Conservation (phyloP, 164 flowering plant genomes). For the Nymphaea thermarum region DNA sequence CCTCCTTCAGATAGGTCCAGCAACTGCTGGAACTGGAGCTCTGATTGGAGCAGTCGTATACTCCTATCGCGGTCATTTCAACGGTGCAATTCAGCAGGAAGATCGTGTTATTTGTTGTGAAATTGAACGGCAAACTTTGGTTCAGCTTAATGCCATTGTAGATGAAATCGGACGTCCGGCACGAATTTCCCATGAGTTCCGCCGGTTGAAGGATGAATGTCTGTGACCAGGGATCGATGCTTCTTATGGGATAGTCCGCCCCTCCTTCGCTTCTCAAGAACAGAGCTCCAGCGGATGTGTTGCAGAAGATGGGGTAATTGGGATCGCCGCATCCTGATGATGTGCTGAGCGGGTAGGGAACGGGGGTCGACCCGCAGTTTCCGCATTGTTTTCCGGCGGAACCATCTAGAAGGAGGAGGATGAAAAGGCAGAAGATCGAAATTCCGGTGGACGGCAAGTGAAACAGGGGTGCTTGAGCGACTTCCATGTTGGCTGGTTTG, state of each 20-base stretch:
- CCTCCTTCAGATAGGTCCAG: slow-evolving; percentile 31
- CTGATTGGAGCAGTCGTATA: slow-evolving; percentile 21
- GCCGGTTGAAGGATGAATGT: slow-evolving; percentile 56
- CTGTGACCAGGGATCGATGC: slow-evolving; percentile 21
- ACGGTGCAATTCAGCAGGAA: slow-evolving; percentile 60
- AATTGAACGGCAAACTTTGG: slow-evolving; percentile 46
- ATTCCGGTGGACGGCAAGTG: background rate
- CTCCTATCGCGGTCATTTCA: slow-evolving; percentile 11
- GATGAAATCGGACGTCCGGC: slow-evolving; percentile 38
- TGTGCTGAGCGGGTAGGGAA: slow-evolving; percentile 66
- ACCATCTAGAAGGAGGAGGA: background rate
- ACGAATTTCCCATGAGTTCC: slow-evolving; percentile 30
- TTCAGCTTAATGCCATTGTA: slow-evolving; percentile 48
- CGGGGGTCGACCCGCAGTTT: slow-evolving; percentile 37
- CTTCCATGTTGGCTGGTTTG: too few species aligned
- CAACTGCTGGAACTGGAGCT: slow-evolving; percentile 55
- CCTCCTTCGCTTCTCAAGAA: slow-evolving; percentile 46
- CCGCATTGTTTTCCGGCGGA: slow-evolving; percentile 27
- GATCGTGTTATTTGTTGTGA: slow-evolving; percentile 50
- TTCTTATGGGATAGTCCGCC: slow-evolving; percentile 39
- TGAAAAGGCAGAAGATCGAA: background rate
- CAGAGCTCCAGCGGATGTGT: slow-evolving; percentile 26
- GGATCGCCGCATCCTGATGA: slow-evolving; percentile 40
- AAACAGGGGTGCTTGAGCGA: too few species aligned
- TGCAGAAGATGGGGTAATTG: slow-evolving; percentile 36